These are phyloP conservation scores for Graphilbum fragrans DNA, from an alignment of 2,329 filamentous ascomycete genomes.

Conservation along the genomic window DNA sequence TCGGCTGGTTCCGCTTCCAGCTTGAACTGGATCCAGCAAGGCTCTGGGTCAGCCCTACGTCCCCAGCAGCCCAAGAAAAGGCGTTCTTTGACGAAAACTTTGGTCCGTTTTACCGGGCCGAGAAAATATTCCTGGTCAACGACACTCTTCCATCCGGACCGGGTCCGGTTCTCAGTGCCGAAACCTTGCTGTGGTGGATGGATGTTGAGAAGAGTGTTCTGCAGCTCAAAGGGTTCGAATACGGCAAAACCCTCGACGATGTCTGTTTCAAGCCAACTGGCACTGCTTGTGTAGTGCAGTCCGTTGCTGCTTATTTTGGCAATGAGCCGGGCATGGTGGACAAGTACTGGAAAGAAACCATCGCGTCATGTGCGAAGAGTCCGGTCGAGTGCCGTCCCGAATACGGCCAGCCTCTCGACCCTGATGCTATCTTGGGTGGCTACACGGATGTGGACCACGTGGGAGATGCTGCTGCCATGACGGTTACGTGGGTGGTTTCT, in stretches of 20 bases:
- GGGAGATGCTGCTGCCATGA: slow-evolving; percentile 64
- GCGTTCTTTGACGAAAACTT: slow-evolving; percentile 87
- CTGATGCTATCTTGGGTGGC: slow-evolving; percentile 76
- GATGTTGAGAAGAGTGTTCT: slow-evolving; percentile 70
- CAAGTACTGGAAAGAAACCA: slow-evolving; percentile 58
- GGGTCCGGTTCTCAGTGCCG: slow-evolving; percentile 74
- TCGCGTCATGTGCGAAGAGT: slow-evolving; percentile 62
- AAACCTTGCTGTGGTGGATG: slow-evolving; percentile 89
- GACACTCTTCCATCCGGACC: slow-evolving; percentile 54
- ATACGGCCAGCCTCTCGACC: slow-evolving; percentile 80
- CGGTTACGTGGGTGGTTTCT: slow-evolving; percentile 89
- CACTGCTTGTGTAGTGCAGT: slow-evolving; percentile 83
- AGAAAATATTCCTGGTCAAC: slow-evolving; percentile 90
- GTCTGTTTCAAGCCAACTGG: slow-evolving; percentile 92
- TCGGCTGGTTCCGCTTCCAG: slow-evolving; percentile 82
- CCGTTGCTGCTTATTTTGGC: slow-evolving; percentile 79
- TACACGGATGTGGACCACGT: slow-evolving; percentile 55
- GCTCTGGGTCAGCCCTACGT: slow-evolving; percentile 93
- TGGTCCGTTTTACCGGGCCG: slow-evolving; percentile 87
- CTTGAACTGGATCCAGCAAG: slow-evolving; percentile 83
- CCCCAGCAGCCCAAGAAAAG: slow-evolving; percentile 84
- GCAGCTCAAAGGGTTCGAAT: slow-evolving; percentile 56
- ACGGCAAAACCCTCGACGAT: slow-evolving; percentile 61
- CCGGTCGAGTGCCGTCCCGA: slow-evolving; percentile 78
- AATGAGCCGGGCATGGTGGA: slow-evolving; percentile 50